A percentile compares a stretch with the other conserved stretches of the same genome.
These are phyloP conservation scores for Beauveria asiatica DNA, from an alignment of 2,329 filamentous ascomycete genomes.

Conservation along the genomic window DNA sequence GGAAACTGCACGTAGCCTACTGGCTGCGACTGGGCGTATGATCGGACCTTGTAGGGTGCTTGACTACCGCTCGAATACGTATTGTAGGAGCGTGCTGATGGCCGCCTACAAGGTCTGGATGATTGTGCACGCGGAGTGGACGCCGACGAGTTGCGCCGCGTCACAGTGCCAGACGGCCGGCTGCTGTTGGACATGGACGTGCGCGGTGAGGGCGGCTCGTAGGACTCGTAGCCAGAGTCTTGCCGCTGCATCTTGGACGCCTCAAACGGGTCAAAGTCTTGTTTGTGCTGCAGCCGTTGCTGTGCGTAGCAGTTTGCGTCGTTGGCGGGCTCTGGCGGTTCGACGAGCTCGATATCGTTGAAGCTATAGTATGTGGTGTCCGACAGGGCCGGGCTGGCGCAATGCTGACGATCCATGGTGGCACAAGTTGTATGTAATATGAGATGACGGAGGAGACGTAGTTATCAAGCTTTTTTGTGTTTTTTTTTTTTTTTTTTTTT, in stretches of 20 bases:
- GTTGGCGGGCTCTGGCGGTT: slow-evolving; percentile 27
- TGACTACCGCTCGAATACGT: slow-evolving; percentile 17
- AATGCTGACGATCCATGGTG: slow-evolving; percentile 20
- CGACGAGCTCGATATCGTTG: slow-evolving; percentile 39
- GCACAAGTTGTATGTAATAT: not conserved
- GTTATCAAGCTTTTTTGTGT: not conserved
- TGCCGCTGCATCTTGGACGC: slow-evolving; percentile 41
- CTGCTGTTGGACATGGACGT: slow-evolving; percentile 27
- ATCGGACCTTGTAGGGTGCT: slow-evolving; percentile 26
- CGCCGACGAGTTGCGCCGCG: slow-evolving; percentile 11
- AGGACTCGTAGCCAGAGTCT: slow-evolving; percentile 52
- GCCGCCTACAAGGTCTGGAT: slow-evolving; percentile 33
- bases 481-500: no score
- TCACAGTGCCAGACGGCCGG: slow-evolving; percentile 15
- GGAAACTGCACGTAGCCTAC: slow-evolving; percentile 43
- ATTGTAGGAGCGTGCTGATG: slow-evolving; percentile 29
- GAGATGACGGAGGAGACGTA: not conserved
- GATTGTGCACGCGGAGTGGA: slow-evolving; percentile 23
- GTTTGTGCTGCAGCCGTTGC: slow-evolving; percentile 8
- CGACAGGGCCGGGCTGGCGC: slow-evolving; percentile 35
- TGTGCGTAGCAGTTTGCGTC: slow-evolving; percentile 12
- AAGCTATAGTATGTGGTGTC: slow-evolving; percentile 48
- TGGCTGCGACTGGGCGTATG: slow-evolving; percentile 22
- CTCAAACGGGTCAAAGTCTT: slow-evolving; percentile 9
- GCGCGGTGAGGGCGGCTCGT: slow-evolving; percentile 26